These are phyloP conservation scores for Lachnellula arida DNA, from an alignment of 2,329 filamentous ascomycete species.

Conservation along the genomic window DNA sequence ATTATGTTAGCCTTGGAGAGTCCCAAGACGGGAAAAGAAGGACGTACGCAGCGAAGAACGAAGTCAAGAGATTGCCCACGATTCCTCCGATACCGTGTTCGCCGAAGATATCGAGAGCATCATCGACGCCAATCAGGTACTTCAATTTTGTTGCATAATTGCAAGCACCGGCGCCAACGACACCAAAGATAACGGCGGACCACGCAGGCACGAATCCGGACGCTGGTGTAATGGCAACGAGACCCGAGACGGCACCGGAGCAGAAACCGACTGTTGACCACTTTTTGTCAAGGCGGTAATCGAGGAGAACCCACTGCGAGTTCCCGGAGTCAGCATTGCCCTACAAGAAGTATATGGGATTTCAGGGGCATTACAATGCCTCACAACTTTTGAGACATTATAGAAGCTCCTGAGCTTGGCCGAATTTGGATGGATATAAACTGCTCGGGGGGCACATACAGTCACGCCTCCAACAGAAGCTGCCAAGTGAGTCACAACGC, in stretches of 20 bases:
- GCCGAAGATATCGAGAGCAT: constrained; percentile 84
- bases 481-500: constrained; percentile 78
- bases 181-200: constrained; percentile 75
- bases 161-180: constrained; percentile 70
- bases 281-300: constrained; percentile 84
- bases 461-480: constrained; percentile 82
- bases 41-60: constrained; percentile 62
- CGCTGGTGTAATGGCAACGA: constrained; percentile 84
- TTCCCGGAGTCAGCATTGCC: no score
- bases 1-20: background rate
- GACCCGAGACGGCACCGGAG: constrained; percentile 79
- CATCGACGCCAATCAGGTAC: constrained; percentile 74
- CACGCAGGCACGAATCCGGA: constrained; percentile 81
- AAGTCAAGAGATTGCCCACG: constrained; percentile 74
- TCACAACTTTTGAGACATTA: no score
- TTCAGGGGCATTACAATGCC: no score
- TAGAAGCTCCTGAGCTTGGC: no score
- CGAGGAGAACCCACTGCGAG: constrained; percentile 68
- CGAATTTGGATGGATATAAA: no score
- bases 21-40: background rate
- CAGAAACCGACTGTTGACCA: constrained; percentile 94
- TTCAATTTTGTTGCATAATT: constrained; percentile 92
- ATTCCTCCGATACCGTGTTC: constrained; percentile 75
- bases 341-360: no score
- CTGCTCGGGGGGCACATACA: background rate